Percentiles rank a stretch among this genome's conserved stretches.
These are phyloP conservation scores for Cystobasidium slooffiae DNA, from an alignment of 1,284 basidiomycete genomes.

Conservation along the genomic window DNA sequence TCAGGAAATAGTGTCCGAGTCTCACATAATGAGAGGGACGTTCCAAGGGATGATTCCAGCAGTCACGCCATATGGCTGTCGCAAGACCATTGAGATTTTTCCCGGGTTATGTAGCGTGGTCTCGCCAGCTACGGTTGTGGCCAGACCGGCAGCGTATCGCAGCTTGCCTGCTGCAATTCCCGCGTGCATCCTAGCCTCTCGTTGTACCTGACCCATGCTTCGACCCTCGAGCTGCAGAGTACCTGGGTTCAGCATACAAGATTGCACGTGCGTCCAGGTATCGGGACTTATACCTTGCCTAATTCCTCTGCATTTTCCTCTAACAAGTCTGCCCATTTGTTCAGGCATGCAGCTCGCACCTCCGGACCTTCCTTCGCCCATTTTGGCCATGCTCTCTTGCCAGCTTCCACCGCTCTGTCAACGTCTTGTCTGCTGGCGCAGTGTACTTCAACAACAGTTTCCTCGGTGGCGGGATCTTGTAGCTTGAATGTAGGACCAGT, in stretches of 20 bases:
- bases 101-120: constrained; percentile 40
- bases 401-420: constrained; percentile 46
- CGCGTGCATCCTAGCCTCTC: constrained; percentile 10
- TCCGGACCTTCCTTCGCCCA: constrained; percentile 32
- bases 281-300: constrained; percentile 2
- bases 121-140: constrained; percentile 39
- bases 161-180: constrained; percentile 2
- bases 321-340: constrained; percentile 10
- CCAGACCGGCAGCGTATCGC: constrained; percentile 36
- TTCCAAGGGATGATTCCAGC: constrained; percentile 49
- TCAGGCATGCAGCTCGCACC: background rate
- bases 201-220: constrained; percentile 16
- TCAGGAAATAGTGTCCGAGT: background rate
- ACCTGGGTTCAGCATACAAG: too few relatives aligned
- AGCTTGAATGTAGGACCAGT: constrained; percentile 42
- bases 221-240: constrained; percentile 15
- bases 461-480: constrained; percentile 48
- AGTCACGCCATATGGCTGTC: constrained; percentile 45
- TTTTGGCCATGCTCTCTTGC: constrained; percentile 13
- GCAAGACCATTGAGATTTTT: constrained; percentile 20
- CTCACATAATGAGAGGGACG: constrained; percentile 47
- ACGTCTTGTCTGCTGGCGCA: constrained; percentile 46
- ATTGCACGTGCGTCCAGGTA: too few relatives aligned
- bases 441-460: constrained; percentile 44
- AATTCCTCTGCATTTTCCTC: background rate